Evolutionary conservation across 2,329 filamentous ascomycete species (phyloP), one percentile per base, ranked within the genome.

Genomic region (Aspergillus texensis): DNA sequence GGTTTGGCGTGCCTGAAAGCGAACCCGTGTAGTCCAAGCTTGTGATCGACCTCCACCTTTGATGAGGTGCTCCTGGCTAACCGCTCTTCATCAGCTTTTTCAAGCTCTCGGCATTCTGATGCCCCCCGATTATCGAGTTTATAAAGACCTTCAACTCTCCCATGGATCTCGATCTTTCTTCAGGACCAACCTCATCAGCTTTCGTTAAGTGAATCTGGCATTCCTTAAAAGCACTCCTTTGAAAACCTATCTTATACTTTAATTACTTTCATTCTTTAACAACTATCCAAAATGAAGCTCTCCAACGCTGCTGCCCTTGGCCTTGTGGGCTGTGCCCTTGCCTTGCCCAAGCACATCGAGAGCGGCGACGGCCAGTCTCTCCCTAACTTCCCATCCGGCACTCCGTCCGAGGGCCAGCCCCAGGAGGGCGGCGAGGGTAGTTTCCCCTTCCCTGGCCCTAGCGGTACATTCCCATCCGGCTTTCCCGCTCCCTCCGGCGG

Each of bases 241-340:
- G 34, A 36, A 41, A n/a, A 34, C 8, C 16, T 39, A 55, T 24
- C 11, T 26, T 19, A 21, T 55, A 41, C 52, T 50, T 45, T 16
- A 30, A 48, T 30, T 39, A 21, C 34, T 26, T 41, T 61, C 45
- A 26, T 46, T 43, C 36, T 21, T 28, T 24, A 36, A 26, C 50
- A 16, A 34, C 41, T 36, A 57, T 62, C 57, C 63, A 60, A 19
- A 32, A 65, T 65, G 63, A 65, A 62, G 60, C 57, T 53, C 60
- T 32, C 50, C 56, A 26, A 39, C 59, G 52, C 54, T 45, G 63
- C 45, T 34, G 30, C 52, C 14, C 28, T 65, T 24, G 63, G 60
- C 41, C 39, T 65, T 39, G n/a, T 62, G 50, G 57, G 63, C 63
- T 59, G 50, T 46, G 63, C 63, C 56, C 45, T 62, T 24, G 60